Evolutionary conservation across 768 basidiomycete species (phyloP).

Genomic region (Podaxis sp.): DNA sequence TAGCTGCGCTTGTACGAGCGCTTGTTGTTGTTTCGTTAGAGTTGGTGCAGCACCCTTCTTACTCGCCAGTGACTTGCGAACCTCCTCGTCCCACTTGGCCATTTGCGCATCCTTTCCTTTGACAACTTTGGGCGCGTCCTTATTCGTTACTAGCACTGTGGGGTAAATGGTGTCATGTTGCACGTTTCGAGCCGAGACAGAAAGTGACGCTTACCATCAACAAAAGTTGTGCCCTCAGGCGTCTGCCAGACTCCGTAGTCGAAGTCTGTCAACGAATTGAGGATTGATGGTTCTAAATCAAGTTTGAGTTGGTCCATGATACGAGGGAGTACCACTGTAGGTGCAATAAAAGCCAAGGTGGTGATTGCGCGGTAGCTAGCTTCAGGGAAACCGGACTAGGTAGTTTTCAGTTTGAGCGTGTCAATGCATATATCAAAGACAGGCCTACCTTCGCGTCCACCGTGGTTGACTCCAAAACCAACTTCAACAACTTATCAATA

Average conservation of each 20-base stretch:
- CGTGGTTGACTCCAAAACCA: conserved; percentile 46
- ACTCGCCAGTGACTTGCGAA: conserved; percentile 78
- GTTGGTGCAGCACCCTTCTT: conserved; percentile 63
- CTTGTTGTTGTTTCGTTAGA: conserved; percentile 83
- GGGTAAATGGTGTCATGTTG: background rate
- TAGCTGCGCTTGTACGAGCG: conserved; percentile 80
- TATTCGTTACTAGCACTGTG: conserved; percentile 63
- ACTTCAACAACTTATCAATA: conserved; percentile 46
- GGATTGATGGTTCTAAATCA: conserved; percentile 60
- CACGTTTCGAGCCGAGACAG: background rate
- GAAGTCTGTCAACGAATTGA: conserved; percentile 63
- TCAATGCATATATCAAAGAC: background rate
- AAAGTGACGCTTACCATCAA: conserved; percentile 59
- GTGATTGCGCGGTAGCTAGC: conserved; percentile 75
- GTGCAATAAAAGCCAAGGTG: conserved; percentile 80
- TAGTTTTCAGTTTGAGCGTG: background rate
- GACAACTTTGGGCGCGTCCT: conserved; percentile 44
- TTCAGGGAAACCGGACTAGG: conserved; percentile 49
- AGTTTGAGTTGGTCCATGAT: conserved; percentile 63
- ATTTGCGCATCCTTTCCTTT: conserved; percentile 91
- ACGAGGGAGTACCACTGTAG: conserved; percentile 61
- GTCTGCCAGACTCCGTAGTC: conserved; percentile 88
- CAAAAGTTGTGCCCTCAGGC: conserved; percentile 74
- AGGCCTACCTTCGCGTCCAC: conserved; percentile 44
- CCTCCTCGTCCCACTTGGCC: conserved; percentile 92